These are phyloP conservation scores for Trichocladium uniseriatum DNA, from an alignment of 495 filamentous ascomycete genomes.

Conservation along the genomic window DNA sequence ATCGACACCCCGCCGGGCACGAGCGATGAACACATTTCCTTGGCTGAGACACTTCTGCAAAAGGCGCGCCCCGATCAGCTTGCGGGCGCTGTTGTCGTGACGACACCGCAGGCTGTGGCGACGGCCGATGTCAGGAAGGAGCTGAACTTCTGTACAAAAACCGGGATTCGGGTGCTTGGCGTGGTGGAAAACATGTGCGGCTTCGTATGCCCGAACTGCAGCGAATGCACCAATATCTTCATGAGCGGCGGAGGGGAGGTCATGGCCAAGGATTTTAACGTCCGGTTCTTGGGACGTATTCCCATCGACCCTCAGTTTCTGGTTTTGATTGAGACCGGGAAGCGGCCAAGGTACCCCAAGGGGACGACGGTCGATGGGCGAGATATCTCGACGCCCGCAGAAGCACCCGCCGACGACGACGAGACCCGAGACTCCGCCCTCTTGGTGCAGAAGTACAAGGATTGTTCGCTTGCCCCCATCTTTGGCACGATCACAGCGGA, in stretches of 20 bases:
- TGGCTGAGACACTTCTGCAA: slow-evolving; percentile 73
- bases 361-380: slow-evolving; percentile 41
- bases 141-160: slow-evolving; percentile 90
- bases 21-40: slow-evolving; percentile 92
- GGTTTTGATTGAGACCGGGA: slow-evolving; percentile 45
- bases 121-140: slow-evolving; percentile 94
- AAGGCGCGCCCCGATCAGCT: slow-evolving; percentile 52
- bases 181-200: slow-evolving; percentile 98
- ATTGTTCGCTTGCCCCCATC: slow-evolving; percentile 63
- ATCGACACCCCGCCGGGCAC: slow-evolving; percentile 96
- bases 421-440: slow-evolving; percentile 41
- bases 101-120: slow-evolving; percentile 88
- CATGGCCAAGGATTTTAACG: slow-evolving; percentile 79
- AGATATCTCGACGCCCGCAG: slow-evolving; percentile 28
- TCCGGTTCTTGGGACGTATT: slow-evolving; percentile 76
- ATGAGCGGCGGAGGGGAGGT: slow-evolving; percentile 78
- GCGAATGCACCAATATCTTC: slow-evolving; percentile 87
- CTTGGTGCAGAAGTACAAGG: slow-evolving; percentile 69
- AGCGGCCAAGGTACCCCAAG: slow-evolving; percentile 40
- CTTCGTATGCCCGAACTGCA: slow-evolving; percentile 91
- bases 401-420: background rate
- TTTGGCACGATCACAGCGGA: slow-evolving; percentile 53
- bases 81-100: slow-evolving; percentile 83
- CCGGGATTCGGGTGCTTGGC: slow-evolving; percentile 68
- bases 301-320: slow-evolving; percentile 73